Evolutionary conservation across 2,329 filamentous ascomycete species (phyloP).

Genomic region (Colletotrichum theobromicola): DNA sequence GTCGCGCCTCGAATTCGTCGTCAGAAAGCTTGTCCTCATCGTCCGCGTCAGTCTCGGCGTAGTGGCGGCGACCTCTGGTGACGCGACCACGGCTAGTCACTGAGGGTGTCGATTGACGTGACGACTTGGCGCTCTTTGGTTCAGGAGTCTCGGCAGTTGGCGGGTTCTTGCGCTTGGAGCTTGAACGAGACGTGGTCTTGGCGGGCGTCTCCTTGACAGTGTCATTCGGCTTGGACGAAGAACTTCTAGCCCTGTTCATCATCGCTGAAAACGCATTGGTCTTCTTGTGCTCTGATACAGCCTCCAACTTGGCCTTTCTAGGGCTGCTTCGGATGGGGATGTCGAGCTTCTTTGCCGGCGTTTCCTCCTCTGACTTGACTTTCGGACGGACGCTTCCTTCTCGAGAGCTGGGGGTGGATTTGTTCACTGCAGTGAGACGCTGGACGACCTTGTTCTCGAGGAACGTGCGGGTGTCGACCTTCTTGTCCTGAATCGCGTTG

Average conservation of each 20-base stretch:
- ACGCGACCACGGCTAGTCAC: slow-evolving; percentile 55
- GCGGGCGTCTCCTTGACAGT: slow-evolving; percentile 23
- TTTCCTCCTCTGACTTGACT: slow-evolving; percentile 18
- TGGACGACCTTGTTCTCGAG: slow-evolving; percentile 81
- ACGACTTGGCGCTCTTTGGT: slow-evolving; percentile 77
- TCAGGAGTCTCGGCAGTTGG: slow-evolving; percentile 35
- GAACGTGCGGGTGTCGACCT: slow-evolving; percentile 71
- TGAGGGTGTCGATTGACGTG: slow-evolving; percentile 75
- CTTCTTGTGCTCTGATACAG: slow-evolving; percentile 23
- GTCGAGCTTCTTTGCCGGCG: slow-evolving; percentile 24
- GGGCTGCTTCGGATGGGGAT: slow-evolving; percentile 42
- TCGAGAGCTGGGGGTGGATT: slow-evolving; percentile 37
- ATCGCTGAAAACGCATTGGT: slow-evolving; percentile 58
- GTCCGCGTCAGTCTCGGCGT: slow-evolving; percentile 62
- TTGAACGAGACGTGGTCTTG: slow-evolving; percentile 18
- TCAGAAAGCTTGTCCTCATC: slow-evolving; percentile 72
- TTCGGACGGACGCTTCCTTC: slow-evolving; percentile 30
- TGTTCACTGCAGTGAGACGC: slow-evolving; percentile 48
- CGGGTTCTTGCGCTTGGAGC: slow-evolving; percentile 37
- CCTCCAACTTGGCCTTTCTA: slow-evolving; percentile 31
- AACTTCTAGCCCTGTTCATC: slow-evolving; percentile 44
- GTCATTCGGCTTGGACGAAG: slow-evolving; percentile 25
- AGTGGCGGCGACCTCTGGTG: slow-evolving; percentile 41
- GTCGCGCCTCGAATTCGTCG: slow-evolving; percentile 79
- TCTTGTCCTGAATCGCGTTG: slow-evolving; percentile 64